phyloP scores from a whole-genome alignment of 2,329 filamentous ascomycete genomes.

The Arachnopeziza araneosa region DNA sequence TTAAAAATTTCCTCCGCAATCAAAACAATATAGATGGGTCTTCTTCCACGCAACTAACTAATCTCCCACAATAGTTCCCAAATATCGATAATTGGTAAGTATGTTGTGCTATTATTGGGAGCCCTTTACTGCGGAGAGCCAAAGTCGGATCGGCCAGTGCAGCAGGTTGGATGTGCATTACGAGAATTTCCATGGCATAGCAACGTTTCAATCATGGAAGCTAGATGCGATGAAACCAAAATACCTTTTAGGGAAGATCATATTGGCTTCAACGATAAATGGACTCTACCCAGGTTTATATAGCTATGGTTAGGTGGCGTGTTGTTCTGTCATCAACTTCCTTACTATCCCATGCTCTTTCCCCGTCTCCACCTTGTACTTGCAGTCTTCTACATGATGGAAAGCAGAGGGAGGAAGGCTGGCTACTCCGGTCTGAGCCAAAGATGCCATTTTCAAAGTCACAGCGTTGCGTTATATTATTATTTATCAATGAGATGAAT shows the following conservation, averaged over 20 bases:
- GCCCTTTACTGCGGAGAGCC: background rate
- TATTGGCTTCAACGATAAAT: background rate
- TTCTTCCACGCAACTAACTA: background rate
- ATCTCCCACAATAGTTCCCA: background rate
- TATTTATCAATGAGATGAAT: too few relatives aligned
- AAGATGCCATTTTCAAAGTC: too few relatives aligned
- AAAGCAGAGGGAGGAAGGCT: too few relatives aligned
- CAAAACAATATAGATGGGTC: background rate
- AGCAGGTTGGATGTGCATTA: background rate
- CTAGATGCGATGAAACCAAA: background rate
- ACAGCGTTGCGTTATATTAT: too few relatives aligned
- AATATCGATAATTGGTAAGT: background rate
- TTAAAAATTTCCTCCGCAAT: background rate
- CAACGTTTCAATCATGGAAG: background rate
- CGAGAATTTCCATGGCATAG: background rate
- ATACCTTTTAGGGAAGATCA: background rate
- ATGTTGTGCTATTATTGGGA: background rate
- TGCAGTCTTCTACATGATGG: too few relatives aligned
- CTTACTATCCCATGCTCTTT: too few relatives aligned
- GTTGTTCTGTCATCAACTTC: background rate
- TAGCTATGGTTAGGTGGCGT: background rate
- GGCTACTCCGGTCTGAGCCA: too few relatives aligned
- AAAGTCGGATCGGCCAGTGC: background rate
- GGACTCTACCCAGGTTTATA: background rate
- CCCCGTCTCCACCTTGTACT: too few relatives aligned